Conservation (phyloP, 306 rosid species). For the Castanea sativa region DNA sequence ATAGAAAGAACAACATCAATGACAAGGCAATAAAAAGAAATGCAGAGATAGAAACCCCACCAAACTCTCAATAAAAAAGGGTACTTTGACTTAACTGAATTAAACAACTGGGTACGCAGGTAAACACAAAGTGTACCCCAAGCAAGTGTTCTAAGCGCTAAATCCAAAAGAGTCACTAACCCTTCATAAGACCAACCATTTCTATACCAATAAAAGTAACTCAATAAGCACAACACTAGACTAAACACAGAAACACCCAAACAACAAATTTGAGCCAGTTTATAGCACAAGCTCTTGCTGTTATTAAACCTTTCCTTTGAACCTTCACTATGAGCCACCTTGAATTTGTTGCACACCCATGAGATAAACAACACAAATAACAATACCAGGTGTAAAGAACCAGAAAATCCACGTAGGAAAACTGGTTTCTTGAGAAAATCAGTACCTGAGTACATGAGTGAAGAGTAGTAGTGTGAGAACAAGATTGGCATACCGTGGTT, state of each 20-base stretch:
- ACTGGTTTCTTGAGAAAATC: conserved; percentile 32
- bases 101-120: conserved; percentile 30
- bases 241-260: conserved; percentile 25
- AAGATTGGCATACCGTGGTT: conserved; percentile 5
- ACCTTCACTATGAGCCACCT: not conserved
- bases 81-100: conserved; percentile 21
- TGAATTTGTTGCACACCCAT: conserved; percentile 22
- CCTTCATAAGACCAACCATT: conserved; percentile 38
- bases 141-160: conserved; percentile 32
- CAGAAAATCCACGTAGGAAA: conserved; percentile 38
- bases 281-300: not conserved
- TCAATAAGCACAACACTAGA: conserved; percentile 15
- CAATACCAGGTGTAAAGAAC: conserved; percentile 23
- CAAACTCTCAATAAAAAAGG: conserved; percentile 36
- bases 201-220: conserved; percentile 27
- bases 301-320: conserved; percentile 15
- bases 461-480: not conserved
- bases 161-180: conserved; percentile 38
- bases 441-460: conserved; percentile 4
- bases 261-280: conserved; percentile 27
- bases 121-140: conserved; percentile 37
- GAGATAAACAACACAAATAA: conserved; percentile 13
- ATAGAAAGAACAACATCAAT: conserved; percentile 27
- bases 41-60: conserved; percentile 34
- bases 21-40: conserved; percentile 28